Percentiles rank a stretch among this genome's conserved stretches.
phyloP scores from a whole-genome alignment of 352 stramenopile genomes.

The Blastocystis sp. region DNA sequence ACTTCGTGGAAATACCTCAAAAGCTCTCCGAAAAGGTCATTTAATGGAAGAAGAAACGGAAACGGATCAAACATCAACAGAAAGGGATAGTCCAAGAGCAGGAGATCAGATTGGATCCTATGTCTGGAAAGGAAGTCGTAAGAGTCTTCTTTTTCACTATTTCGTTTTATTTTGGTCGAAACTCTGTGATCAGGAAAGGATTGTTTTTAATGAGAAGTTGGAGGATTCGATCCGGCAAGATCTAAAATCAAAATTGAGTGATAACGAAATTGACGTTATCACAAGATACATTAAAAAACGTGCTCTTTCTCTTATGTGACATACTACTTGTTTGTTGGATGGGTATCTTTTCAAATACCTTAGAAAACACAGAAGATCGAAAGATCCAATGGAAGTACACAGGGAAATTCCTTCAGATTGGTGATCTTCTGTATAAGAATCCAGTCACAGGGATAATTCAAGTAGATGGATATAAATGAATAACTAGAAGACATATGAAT shows the following conservation, averaged over 20 bases:
- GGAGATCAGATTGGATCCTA: not conserved
- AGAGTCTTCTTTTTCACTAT: not conserved
- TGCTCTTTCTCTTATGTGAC: not conserved
- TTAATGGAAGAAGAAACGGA: not conserved
- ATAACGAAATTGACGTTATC: not conserved
- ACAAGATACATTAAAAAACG: constrained; percentile 15
- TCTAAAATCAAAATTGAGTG: not conserved
- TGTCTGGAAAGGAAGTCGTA: constrained; percentile 36
- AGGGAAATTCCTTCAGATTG: constrained; percentile 27
- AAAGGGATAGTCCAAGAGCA: not conserved
- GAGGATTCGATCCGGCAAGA: constrained; percentile 31
- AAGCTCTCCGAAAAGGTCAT: not conserved
- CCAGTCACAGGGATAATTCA: not conserved
- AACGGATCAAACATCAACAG: not conserved
- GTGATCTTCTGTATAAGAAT: constrained; percentile 3
- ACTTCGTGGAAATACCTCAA: constrained; percentile 10
- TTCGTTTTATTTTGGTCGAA: constrained; percentile 25
- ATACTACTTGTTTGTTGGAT: constrained; percentile 58
- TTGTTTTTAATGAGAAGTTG: constrained; percentile 4
- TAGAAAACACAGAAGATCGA: not conserved
- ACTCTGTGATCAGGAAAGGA: not conserved
- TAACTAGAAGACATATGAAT: constrained; percentile 25
- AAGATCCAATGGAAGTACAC: constrained; percentile 50
- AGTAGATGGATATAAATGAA: not conserved
- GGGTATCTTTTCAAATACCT: not conserved